Evolutionary conservation across 2,329 filamentous ascomycete genomes (phyloP), one percentile per base, ranked within the genome.

Genomic region (Trichoderma sp.): DNA sequence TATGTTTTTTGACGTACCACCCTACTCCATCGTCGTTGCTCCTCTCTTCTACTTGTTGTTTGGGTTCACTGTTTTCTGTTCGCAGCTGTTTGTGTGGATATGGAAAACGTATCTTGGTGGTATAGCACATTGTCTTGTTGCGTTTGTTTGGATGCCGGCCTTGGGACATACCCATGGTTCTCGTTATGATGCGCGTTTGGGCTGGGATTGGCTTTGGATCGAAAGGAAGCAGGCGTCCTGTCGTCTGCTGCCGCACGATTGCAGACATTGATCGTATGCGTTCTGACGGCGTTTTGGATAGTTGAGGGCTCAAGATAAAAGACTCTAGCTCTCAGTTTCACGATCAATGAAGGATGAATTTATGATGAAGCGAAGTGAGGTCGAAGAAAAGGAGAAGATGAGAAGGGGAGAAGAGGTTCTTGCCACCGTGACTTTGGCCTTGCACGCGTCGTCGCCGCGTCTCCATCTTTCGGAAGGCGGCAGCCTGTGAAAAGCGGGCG

Each of bases 351-450:
- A 44, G 5, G 12, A 17, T n/a, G 14, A 12, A 6, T n/a, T 51
- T 6, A 6, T 30, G n/a, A 19, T 26, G n/a, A 39, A 26, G 21
- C 26, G 24, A 39, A 60, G 39, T 43, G 48, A 21, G 39, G 21
- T 12, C 21, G 26, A 10, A 19, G 21, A 15, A 39, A 10, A 21
- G 12, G 43, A 41, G 41, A 41, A 15, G 43, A 34, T 7, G 34
- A 51, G 7, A 45, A 45, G n/a, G 4, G 30, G 30, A 17, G 2
- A 39, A 24, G 30, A 54, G 15, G 19, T 39, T 54, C 28, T 52
- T 19, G 50, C 50, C 50, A 52, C 50, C 26, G 26, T 52, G 50
- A 51, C 10, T 24, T n/a, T 51, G 17, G 48, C 48, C 48, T 51
- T 51, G 26, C 48, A 30, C 48, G 48, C 48, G 48, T 51, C 50